Evolutionary conservation across 129 eudicot species (phyloP).

Genomic region (Arctium lappa): DNA sequence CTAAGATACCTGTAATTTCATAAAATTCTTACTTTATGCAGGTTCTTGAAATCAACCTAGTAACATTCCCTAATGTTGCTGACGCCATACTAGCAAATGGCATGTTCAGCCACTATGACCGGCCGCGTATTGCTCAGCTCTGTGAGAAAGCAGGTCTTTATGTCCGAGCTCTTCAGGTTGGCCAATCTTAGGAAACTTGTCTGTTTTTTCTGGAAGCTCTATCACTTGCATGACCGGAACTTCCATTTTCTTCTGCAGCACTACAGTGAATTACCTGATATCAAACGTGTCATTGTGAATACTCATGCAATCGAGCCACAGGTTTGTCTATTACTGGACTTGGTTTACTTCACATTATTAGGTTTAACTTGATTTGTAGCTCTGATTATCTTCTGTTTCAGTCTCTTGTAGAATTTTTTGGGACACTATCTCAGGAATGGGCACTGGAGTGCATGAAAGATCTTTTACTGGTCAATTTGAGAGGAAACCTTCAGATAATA

Average conservation of each 20-base stretch:
- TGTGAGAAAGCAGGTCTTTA: constrained; percentile 97
- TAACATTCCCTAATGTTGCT: constrained; percentile 95
- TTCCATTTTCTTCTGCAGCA: constrained; percentile 43
- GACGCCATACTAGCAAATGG: constrained; percentile 98
- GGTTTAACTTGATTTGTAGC: background rate
- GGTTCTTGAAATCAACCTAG: constrained; percentile 93
- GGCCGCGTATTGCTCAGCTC: constrained; percentile 93
- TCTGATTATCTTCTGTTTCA: constrained; percentile 23
- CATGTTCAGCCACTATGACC: constrained; percentile 92
- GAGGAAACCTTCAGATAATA: constrained; percentile 95
- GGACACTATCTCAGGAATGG: constrained; percentile 90
- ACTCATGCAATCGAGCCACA: constrained; percentile 98
- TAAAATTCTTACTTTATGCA: constrained; percentile 10
- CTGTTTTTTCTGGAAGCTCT: background rate
- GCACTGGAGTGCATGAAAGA: constrained; percentile 96
- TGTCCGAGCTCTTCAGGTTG: constrained; percentile 90
- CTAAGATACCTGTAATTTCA: background rate
- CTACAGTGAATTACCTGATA: constrained; percentile 72
- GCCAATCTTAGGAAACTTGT: background rate
- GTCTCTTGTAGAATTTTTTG: constrained; percentile 91
- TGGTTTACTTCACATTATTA: background rate
- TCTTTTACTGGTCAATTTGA: constrained; percentile 73
- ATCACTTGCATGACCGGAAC: background rate
- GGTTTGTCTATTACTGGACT: constrained; percentile 32
- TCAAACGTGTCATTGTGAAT: constrained; percentile 90